Evolutionary conservation across 2,329 filamentous ascomycete species (phyloP).

Genomic region (Ceratocystis destructans): DNA sequence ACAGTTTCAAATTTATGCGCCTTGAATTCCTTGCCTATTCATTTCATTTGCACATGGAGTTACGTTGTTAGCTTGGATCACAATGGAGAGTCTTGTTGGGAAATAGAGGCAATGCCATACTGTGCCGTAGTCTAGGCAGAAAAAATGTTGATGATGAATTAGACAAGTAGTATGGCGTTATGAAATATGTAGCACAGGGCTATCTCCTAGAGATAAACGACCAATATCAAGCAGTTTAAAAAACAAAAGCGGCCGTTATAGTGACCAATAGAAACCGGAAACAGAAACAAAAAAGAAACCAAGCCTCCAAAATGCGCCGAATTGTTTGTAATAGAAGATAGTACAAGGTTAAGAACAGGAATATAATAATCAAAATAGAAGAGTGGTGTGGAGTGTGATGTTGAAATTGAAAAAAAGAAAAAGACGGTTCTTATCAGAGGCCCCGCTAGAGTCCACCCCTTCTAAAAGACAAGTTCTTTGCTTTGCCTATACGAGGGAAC

Average conservation of each 20-base stretch:
- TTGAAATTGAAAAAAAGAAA: not conserved
- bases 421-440: too few species aligned
- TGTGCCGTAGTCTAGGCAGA: not conserved
- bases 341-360: not conserved
- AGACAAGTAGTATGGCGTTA: not conserved
- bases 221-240: not conserved
- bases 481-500: not conserved
- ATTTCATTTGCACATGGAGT: too few species aligned
- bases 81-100: too few species aligned
- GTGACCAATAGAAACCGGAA: not conserved
- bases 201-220: not conserved
- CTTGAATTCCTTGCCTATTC: too few species aligned
- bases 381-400: slow-evolving; percentile 2
- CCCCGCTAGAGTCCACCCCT: too few species aligned
- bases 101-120: too few species aligned
- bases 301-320: not conserved
- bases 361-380: not conserved
- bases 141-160: not conserved
- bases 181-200: not conserved
- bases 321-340: not conserved
- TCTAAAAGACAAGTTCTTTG: too few species aligned
- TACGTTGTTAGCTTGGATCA: too few species aligned
- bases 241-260: not conserved
- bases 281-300: not conserved
- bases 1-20: too few species aligned